These are phyloP conservation scores for Typha latifolia DNA, from an alignment of 176 grass and related monocot genomes.

Conservation along the genomic window DNA sequence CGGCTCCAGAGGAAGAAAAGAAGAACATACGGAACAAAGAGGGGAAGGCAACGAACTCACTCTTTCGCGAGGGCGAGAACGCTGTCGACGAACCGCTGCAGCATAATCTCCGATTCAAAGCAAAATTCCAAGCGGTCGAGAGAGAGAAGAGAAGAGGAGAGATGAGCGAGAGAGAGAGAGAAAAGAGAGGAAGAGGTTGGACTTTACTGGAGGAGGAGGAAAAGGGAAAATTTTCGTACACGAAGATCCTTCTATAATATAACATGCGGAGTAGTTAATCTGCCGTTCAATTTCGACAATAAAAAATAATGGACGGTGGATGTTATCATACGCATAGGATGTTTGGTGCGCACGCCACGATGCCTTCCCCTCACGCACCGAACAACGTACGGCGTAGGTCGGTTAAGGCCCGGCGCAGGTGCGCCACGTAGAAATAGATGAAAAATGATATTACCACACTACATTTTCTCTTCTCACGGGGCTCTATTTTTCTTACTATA, in stretches of 20 bases:
- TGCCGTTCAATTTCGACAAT: neutral
- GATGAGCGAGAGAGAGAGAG: too few species aligned
- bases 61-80: conserved; percentile 78
- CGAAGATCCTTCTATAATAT: neutral
- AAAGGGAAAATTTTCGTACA: neutral
- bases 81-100: conserved; percentile 68
- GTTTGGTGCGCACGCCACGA: neutral
- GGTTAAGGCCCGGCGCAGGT: neutral
- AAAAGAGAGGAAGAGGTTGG: neutral
- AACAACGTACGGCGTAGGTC: neutral
- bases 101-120: conserved; percentile 28
- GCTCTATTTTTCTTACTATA: too few species aligned
- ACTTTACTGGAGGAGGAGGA: neutral
- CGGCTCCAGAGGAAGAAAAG: too few species aligned
- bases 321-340: neutral
- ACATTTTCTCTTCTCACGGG: too few species aligned
- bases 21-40: neutral
- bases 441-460: too few species aligned
- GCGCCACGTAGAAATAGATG: neutral
- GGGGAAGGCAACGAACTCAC: conserved; percentile 7
- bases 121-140: too few species aligned
- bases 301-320: neutral
- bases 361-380: too few species aligned
- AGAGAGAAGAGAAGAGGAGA: too few species aligned
- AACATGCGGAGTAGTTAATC: neutral